Conservation (phyloP, 352 stramenopile species). For the Saprolegnia parasitica region DNA sequence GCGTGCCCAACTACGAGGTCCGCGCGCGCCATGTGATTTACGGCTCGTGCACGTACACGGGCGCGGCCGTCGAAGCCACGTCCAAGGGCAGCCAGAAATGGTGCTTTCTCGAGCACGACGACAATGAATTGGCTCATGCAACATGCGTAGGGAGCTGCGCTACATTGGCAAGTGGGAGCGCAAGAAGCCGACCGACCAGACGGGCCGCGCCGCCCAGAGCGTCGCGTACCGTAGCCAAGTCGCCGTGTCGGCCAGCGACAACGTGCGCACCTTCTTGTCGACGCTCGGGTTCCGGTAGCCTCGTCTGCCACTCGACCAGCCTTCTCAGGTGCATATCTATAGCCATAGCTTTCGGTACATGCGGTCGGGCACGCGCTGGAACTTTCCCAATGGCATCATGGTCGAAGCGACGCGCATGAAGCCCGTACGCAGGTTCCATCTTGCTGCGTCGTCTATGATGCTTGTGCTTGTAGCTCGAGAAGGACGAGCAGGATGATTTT, state of each 20-base stretch:
- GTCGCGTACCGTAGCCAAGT: conserved; percentile 81
- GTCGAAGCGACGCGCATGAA: conserved; percentile 85
- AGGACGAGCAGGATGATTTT: conserved; percentile 80
- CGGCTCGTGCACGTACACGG: conserved; percentile 73
- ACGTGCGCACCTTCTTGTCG: conserved; percentile 62
- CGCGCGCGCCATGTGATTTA: conserved; percentile 78
- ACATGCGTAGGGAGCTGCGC: conserved; percentile 56
- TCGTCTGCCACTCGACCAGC: background rate
- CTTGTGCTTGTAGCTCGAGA: conserved; percentile 65
- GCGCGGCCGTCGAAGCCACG: conserved; percentile 68
- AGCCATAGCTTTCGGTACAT: conserved; percentile 84
- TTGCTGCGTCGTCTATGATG: background rate
- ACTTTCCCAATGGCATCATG: conserved; percentile 75
- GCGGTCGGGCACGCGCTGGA: conserved; percentile 73
- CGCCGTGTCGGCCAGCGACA: conserved; percentile 76
- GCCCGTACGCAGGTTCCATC: conserved; percentile 39
- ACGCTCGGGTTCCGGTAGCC: conserved; percentile 72
- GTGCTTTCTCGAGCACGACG: conserved; percentile 30
- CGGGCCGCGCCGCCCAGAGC: conserved; percentile 45
- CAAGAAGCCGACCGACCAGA: conserved; percentile 79
- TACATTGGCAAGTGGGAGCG: conserved; percentile 83
- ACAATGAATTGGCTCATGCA: background rate
- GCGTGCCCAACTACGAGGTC: conserved; percentile 78
- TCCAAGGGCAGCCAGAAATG: conserved; percentile 76
- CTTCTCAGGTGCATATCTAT: conserved; percentile 4